Conservation (phyloP, 202 grass and related monocot species). For the Schoenoplectus tabernaemontani region DNA sequence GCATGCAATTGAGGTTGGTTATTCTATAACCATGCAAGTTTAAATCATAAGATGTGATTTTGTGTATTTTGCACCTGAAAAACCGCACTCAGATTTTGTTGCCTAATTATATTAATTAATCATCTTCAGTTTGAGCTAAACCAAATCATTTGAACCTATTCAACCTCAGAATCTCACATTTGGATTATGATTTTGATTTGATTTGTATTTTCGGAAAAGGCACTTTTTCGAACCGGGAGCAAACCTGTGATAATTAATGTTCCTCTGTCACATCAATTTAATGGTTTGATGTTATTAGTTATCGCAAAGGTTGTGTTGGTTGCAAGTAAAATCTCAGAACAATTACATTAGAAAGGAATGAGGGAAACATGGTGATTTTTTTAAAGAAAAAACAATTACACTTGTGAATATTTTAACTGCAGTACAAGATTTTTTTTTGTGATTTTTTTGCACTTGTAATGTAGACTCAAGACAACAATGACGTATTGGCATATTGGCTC, state of each 20-base stretch:
- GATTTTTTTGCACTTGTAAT: constrained; percentile 20
- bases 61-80: neutral
- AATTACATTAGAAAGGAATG: neutral
- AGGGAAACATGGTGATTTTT: constrained; percentile 7
- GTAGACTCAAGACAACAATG: constrained; percentile 97
- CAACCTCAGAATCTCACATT: neutral
- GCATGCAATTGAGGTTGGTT: constrained; percentile 89
- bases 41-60: constrained; percentile 17
- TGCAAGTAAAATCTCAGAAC: neutral
- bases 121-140: neutral
- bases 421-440: constrained; percentile 27
- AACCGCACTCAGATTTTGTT: neutral
- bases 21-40: neutral
- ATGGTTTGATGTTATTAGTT: neutral
- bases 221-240: neutral
- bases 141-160: neutral
- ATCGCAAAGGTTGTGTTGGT: neutral
- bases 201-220: neutral
- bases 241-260: neutral
- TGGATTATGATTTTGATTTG: neutral
- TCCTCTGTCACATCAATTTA: neutral
- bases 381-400: neutral
- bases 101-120: no score
- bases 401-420: constrained; percentile 6
- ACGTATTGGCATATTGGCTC: constrained; percentile 92